phyloP scores from a whole-genome alignment of 1,284 basidiomycete species.

The Tylopilus sp. region DNA sequence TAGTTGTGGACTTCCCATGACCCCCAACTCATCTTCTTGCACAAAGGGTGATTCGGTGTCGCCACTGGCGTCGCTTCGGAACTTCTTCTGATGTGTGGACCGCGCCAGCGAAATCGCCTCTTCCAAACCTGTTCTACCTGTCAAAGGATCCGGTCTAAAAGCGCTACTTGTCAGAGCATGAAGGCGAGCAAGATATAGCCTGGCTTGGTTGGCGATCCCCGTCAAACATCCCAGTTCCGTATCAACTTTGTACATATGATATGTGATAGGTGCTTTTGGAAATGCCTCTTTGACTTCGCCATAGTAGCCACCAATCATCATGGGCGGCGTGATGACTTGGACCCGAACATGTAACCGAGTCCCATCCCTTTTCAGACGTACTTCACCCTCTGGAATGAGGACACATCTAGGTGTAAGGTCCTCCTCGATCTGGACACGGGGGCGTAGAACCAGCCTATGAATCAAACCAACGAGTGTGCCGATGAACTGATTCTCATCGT shows the following conservation, averaged over 20 bases:
- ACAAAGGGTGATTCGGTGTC: too few relatives aligned
- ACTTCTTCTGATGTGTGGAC: too few relatives aligned
- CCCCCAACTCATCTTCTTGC: too few relatives aligned
- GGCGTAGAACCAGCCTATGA: slow-evolving; percentile 53
- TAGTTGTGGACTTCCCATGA: too few relatives aligned
- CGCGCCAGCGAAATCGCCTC: too few relatives aligned
- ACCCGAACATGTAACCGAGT: slow-evolving; percentile 41
- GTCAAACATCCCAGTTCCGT: slow-evolving; percentile 50
- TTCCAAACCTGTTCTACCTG: slow-evolving; percentile 49
- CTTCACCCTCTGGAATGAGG: slow-evolving; percentile 55
- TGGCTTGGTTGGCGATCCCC: slow-evolving; percentile 44
- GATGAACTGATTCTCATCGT: slow-evolving; percentile 35
- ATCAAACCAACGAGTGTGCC: slow-evolving; percentile 43
- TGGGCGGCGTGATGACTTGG: too few relatives aligned
- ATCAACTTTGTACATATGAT: slow-evolving; percentile 54
- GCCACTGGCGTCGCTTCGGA: too few relatives aligned
- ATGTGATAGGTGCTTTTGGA: slow-evolving; percentile 34
- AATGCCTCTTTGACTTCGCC: too few relatives aligned
- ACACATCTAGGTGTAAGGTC: slow-evolving; percentile 37
- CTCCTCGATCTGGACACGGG: slow-evolving; percentile 15
- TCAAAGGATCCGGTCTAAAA: slow-evolving; percentile 57
- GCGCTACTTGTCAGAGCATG: slow-evolving; percentile 55
- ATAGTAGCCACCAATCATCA: slow-evolving; percentile 24
- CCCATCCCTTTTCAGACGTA: slow-evolving; percentile 26
- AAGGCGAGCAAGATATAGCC: slow-evolving; percentile 54